phyloP scores from a whole-genome alignment of 2,329 filamentous ascomycete species.

The Fusarium luffae region DNA sequence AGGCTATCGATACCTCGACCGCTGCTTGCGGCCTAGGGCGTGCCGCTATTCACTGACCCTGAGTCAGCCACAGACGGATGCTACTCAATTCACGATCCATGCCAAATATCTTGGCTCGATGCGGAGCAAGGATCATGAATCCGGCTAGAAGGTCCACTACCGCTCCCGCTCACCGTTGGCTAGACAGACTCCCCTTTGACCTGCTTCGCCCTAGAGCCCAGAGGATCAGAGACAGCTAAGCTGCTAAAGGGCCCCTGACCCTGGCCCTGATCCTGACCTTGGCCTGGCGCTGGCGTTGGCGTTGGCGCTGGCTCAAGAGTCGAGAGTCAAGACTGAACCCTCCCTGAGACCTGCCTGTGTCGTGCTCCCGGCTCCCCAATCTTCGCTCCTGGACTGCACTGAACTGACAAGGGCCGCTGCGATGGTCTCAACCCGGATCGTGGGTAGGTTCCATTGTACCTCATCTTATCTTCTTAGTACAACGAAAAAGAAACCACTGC shows the following conservation, averaged over 20 bases:
- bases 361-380: conserved; percentile 2
- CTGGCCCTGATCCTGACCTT: not conserved
- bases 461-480: conserved; percentile 34
- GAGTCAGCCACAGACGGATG: conserved; percentile 37
- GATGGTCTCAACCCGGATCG: conserved; percentile 32
- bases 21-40: conserved; percentile 32
- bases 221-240: not conserved
- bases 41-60: conserved; percentile 26
- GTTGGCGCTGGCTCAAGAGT: not conserved
- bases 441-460: conserved; percentile 35
- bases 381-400: not conserved
- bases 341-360: conserved; percentile 7
- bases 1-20: conserved; percentile 21
- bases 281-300: not conserved
- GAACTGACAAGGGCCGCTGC: conserved; percentile 12
- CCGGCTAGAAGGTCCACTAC: conserved; percentile 31
- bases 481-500: conserved; percentile 12
- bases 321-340: not conserved
- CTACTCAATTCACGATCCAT: conserved; percentile 14
- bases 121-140: conserved; percentile 19
- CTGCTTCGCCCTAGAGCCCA: not conserved
- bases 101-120: conserved; percentile 33
- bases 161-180: conserved; percentile 39
- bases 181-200: conserved; percentile 22
- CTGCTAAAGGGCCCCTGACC: not conserved